A percentile compares a stretch with the other conserved stretches of the same genome.
phyloP scores from a whole-genome alignment of 805 yeast genomes.

The Nakazawaea ambrosiae region DNA sequence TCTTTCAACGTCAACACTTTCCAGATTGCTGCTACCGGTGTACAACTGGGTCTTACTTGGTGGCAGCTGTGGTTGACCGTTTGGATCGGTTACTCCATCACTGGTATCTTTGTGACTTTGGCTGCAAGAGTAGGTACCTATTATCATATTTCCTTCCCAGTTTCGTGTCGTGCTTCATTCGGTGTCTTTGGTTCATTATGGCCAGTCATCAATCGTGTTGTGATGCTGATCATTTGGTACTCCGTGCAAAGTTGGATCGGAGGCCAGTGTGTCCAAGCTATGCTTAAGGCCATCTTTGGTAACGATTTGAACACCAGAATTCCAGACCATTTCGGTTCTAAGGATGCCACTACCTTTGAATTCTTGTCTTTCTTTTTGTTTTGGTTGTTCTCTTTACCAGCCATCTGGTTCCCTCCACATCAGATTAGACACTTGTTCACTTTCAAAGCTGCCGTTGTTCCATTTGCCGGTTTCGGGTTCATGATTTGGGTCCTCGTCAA shows the following conservation, averaged over 20 bases:
- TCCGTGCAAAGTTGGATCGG: conserved; percentile 83
- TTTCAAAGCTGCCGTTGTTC: conserved; percentile 69
- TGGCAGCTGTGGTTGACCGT: conserved; percentile 90
- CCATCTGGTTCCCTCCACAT: conserved; percentile 78
- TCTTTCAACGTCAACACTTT: conserved; percentile 86
- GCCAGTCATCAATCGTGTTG: conserved; percentile 82
- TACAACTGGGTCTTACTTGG: conserved; percentile 72
- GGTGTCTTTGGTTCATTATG: conserved; percentile 83
- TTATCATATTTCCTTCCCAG: conserved; percentile 83
- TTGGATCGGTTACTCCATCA: conserved; percentile 73
- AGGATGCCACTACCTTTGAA: conserved; percentile 55
- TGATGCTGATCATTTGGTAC: conserved; percentile 71
- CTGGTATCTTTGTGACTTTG: conserved; percentile 63
- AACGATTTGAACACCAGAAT: conserved; percentile 52
- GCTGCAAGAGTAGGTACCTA: conserved; percentile 74
- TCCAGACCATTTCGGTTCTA: conserved; percentile 55
- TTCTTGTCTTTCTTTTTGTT: conserved; percentile 74
- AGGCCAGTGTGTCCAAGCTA: conserved; percentile 71
- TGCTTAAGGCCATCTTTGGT: conserved; percentile 75
- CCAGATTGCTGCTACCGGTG: conserved; percentile 88
- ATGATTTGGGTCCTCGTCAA: conserved; percentile 78
- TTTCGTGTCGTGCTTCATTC: conserved; percentile 71
- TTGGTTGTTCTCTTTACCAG: conserved; percentile 76
- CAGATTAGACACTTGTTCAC: conserved; percentile 78
- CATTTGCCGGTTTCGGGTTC: conserved; percentile 78